These are phyloP conservation scores for Drechslerella coelobrocha DNA, from an alignment of 2,329 filamentous ascomycete species.

Conservation along the genomic window DNA sequence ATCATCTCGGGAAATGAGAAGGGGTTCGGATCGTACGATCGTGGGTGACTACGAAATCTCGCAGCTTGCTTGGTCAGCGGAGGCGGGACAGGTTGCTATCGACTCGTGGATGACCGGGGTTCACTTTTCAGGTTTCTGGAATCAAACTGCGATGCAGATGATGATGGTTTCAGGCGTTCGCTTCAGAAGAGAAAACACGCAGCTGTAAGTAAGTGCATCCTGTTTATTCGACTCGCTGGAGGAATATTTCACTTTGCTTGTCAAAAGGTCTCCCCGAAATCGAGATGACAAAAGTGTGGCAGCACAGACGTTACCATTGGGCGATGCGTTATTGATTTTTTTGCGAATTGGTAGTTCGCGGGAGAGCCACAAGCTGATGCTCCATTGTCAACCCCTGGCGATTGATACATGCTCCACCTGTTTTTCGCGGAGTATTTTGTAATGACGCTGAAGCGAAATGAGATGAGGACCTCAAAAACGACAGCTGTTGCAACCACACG, in stretches of 20 bases:
- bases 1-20: not conserved
- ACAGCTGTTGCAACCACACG: not conserved
- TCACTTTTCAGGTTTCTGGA: slow-evolving; percentile 34
- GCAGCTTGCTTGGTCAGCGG: slow-evolving; percentile 35
- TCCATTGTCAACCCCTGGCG: slow-evolving; percentile 12
- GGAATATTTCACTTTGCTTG: slow-evolving; percentile 37
- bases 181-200: slow-evolving; percentile 38
- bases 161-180: slow-evolving; percentile 45
- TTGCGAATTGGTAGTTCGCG: slow-evolving; percentile 19
- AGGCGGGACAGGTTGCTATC: slow-evolving; percentile 22
- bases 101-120: slow-evolving; percentile 19
- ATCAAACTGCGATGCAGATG: slow-evolving; percentile 30
- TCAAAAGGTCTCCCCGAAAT: slow-evolving; percentile 41
- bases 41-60: slow-evolving; percentile 36
- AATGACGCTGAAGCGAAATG: slow-evolving; percentile 47
- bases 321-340: slow-evolving; percentile 28
- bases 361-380: slow-evolving; percentile 47
- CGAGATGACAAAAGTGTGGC: slow-evolving; percentile 46
- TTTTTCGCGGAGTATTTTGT: slow-evolving; percentile 39
- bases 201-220: slow-evolving; percentile 30
- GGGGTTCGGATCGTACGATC: slow-evolving; percentile 34
- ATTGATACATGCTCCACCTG: slow-evolving; percentile 22
- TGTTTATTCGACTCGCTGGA: slow-evolving; percentile 25
- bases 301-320: slow-evolving; percentile 23
- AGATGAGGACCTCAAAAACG: slow-evolving; percentile 31